Evolutionary conservation across 768 basidiomycete genomes (phyloP), one percentile per base, ranked within the genome.

Genomic region (Lactarius deliciosus): DNA sequence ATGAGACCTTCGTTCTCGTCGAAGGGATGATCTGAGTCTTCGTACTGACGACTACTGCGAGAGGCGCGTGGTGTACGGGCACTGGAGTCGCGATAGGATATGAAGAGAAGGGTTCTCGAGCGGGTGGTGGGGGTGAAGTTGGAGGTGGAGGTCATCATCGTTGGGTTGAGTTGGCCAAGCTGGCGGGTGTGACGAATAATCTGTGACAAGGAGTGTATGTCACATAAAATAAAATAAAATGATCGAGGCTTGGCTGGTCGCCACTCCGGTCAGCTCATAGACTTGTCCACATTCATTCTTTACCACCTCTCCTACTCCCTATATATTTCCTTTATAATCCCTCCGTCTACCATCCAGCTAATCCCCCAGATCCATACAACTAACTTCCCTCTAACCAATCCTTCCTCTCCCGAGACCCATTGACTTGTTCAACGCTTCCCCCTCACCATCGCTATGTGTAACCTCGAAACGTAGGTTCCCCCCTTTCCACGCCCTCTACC

Each of bases 41-140:
- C 80, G 71, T 85, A 83, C 65, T 76, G 75, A n/a, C 70, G 70
- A 68, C 75, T 66, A 34, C 73, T 74, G 61, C 74, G 77, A 30
- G 77, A 74, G 16, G 77, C 71, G 57, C 79, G 78, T 7, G 82
- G 79, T 47, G 79, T 79, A 60, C 83, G 77, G 20, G 84, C 80
- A 55, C 81, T 81, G 5, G 93, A 92, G 78, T 96, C 92, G 67
- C 96, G 85, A 78, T 91, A 94, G 7, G 95, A 96, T 67, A 96
- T 89, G 77, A 98, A 98, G 72, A 98, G 85, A 62, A 93, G 85
- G 3, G 96, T 98, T 57, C 96, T 79, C 1, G 92, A 94, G 72
- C 96, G 89, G 41, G 91, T 94, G 47, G 86, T 84, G 50, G 79
- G 79, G 18, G 63, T 20, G 22, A 41, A 25, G 8, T 64, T 25